Conservation (phyloP, 495 filamentous ascomycete species). For the Penicillium bovifimosum region DNA sequence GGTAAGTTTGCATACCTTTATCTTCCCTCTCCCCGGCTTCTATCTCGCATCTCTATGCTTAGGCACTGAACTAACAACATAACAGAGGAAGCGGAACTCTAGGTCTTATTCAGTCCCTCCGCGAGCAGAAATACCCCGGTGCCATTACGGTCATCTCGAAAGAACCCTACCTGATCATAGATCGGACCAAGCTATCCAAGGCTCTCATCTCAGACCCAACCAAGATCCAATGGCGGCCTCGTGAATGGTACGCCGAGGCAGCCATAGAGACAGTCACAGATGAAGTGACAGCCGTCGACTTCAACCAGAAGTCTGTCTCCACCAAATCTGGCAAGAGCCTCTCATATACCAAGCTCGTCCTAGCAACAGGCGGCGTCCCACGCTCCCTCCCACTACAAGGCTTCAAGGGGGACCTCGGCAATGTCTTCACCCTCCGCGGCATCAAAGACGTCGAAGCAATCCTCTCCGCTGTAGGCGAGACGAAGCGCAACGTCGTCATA, state of each 20-base stretch:
- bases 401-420: slow-evolving; percentile 70
- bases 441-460: slow-evolving; percentile 73
- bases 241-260: slow-evolving; percentile 71
- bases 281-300: slow-evolving; percentile 72
- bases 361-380: slow-evolving; percentile 80
- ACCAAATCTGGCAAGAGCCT: slow-evolving; percentile 66
- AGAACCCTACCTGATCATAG: slow-evolving; percentile 80
- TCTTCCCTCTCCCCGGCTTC: neutral
- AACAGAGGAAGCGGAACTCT: slow-evolving; percentile 68
- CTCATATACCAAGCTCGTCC: slow-evolving; percentile 80
- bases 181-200: slow-evolving; percentile 94
- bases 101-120: slow-evolving; percentile 72
- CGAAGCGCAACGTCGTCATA: slow-evolving; percentile 86
- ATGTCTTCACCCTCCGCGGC: slow-evolving; percentile 78
- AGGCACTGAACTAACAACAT: slow-evolving; percentile 2
- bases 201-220: slow-evolving; percentile 76
- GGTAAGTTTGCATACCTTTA: slow-evolving; percentile 39
- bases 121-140: slow-evolving; percentile 75
- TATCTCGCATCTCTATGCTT: neutral
- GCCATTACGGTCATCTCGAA: slow-evolving; percentile 76
- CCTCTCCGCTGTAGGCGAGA: slow-evolving; percentile 63
- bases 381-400: slow-evolving; percentile 74
- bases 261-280: slow-evolving; percentile 69
- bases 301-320: slow-evolving; percentile 61
- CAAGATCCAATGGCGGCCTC: slow-evolving; percentile 69